Evolutionary conservation across 2,329 filamentous ascomycete genomes (phyloP), one percentile per base, ranked within the genome.

Genomic region (Zymoseptoria pseudotritici): DNA sequence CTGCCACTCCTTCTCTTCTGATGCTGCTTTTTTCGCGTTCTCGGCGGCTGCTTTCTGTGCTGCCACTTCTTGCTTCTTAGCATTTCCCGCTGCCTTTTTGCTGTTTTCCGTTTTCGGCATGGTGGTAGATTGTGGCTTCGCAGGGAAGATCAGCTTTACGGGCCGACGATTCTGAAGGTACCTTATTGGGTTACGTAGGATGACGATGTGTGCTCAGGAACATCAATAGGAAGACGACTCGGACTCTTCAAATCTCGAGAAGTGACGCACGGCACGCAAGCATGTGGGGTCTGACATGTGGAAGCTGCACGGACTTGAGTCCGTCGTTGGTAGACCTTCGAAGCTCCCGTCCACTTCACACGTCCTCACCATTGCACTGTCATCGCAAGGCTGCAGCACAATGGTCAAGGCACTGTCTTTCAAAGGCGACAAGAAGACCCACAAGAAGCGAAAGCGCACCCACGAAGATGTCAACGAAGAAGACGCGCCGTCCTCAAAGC

Each of bases 361-460:
- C 1, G 2, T 17, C 17, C 36, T 11, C 36, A 17, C 36, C 36
- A 13, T 46, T 3, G 11, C 36, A 46, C 17, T 46, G 11, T 4
- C 36, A n/a, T 46, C 36, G 36, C 36, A 55, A 24, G 4, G 22
- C 19, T n/a, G n/a, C 50, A 29, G 36, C 55, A 67, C 56, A 19
- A 94, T 94, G 89, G 87, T 96, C 68, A 97, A 96, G 74, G 87
- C 93, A 54, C 83, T 99, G 60, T 82, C 86, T 54, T 99, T 99
- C 82, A 99, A 99, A 78, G 94, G 94, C 80, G 94, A 99, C 78
- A 97, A 95, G 77, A 94, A 94, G 78, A 78, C 84, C 61, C 61
- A 94, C 77, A 97, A 97, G 81, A 97, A 96, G 82, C 86, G 89
- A 67, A 77, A 82, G 31, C 60, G 62, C 54, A 79, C 80, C 56